Conservation (phyloP, 257 asterid species). For the Solanum chiquidenum region DNA sequence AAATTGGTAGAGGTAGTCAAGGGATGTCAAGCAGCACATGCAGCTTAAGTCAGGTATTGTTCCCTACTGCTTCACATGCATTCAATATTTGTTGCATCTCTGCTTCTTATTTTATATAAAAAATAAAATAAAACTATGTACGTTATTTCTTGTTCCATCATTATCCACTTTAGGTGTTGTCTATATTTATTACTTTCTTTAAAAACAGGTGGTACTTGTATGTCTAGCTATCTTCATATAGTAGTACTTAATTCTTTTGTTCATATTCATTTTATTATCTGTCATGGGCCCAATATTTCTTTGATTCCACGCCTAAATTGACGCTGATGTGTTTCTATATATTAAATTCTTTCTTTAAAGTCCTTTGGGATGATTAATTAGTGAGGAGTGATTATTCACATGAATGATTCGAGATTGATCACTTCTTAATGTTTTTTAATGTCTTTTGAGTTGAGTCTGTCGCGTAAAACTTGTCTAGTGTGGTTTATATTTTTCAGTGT, state of each 20-base stretch:
- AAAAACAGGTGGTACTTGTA: not conserved
- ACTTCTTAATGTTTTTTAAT: no score
- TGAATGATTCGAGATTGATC: no score
- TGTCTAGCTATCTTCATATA: not conserved
- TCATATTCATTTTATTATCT: not conserved
- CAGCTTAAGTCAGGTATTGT: not conserved
- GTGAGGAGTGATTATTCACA: no score
- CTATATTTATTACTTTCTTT: not conserved
- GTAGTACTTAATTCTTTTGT: not conserved
- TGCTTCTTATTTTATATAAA: not conserved
- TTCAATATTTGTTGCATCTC: not conserved
- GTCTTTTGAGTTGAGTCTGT: no score
- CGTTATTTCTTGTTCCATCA: not conserved
- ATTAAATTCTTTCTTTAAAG: not conserved
- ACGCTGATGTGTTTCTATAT: not conserved
- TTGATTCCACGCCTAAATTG: conserved; percentile 1
- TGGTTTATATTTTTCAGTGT: no score
- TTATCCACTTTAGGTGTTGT: not conserved
- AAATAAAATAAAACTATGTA: not conserved
- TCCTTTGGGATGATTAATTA: no score
- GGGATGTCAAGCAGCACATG: not conserved
- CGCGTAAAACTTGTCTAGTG: no score
- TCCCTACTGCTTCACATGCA: not conserved
- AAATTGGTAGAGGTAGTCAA: not conserved
- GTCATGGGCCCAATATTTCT: not conserved